Evolutionary conservation across 768 basidiomycete genomes (phyloP), one percentile per base, ranked within the genome.

Genomic region (Pisolithus marmoratus): DNA sequence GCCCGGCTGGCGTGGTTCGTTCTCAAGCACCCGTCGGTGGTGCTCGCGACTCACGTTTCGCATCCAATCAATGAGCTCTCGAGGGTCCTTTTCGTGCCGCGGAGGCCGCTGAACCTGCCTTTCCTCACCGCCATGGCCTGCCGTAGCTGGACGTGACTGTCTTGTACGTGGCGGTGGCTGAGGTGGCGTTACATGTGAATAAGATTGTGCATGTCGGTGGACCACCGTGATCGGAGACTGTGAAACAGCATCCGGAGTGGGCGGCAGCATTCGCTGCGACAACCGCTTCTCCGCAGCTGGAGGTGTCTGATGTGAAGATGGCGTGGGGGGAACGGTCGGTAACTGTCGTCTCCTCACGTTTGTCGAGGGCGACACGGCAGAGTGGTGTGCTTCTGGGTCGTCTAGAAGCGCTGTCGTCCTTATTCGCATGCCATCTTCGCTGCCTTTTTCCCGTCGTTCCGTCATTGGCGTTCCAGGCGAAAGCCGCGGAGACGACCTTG

Each of bases 181-280:
- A 8, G 49, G 34, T n/a, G 31, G 4, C 4, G 47, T 43, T 29
- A 55, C 53, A 15, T 65, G 58, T 4, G 61, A 63, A 1, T 53
- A 42, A 2, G 65, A 60, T 22, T 67, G 54, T 1, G 51, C 57
- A 22, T 68, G 63, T 0, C 58, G 52, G 44, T 58, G 54, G 9
- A 59, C 59, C 27, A 24, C 26, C 7, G 47, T 27, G 7, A 63
- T 58, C 7, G 42, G 17, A n/a, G 61, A 58, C 26, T 61, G 57
- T 2, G 58, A 44, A 6, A 60, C 52, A 3, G 49, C 31, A 2
- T 45, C 53, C 19, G 77, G 75, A 14, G 76, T 74, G 0, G 68
- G 72, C 23, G 78, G 77, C 3, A 79, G 57, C 22, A 68, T 70
- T 48, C 76, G 72, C 29, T 70, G 69, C 8, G 66, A 68, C 12